Base-by-base conservation (phyloP, 192 early-diverging fungal genomes). In the Gaertneriomyces semiglobifer region DNA sequence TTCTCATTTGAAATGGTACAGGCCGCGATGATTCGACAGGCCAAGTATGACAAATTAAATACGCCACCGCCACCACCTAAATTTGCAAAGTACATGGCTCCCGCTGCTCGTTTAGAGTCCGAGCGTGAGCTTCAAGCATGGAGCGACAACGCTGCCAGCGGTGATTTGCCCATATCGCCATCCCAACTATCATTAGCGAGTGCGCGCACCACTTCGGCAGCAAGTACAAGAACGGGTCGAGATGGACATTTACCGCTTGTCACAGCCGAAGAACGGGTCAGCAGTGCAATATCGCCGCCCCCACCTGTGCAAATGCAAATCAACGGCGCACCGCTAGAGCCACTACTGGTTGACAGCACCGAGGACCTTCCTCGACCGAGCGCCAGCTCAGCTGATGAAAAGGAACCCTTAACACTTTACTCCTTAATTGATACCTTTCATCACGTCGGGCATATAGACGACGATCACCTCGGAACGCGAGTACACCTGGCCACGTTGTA, bases 401-500 rank as follows among this genome's bases (percentile, higher is more conserved):
- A 70, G 45, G 57, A 16, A 33, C 46, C 53, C n/a, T 54, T 79
- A 5, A 74, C 69, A 9, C 58, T 81, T 20, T 60, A 71, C 12
- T 38, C 65, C 14, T 58, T 82, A 6, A 71, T 82, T 40, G 68
- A 69, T 5, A 60, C 58, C 16, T 58, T 75, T 39, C 50, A 55
- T 18, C 44, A 53, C 7, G 71, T 74, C 11, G 55, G 72, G 11
- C 58, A 68, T 19, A 55, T 84, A 25, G 82, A 84, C 59, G 66
- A 70, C 44, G 68, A 79, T 20, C 79, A 84, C 55, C 55, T 84
- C 42, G 71, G 77, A 12, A 42, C 82, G 4, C 75, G 74, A 9
- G 75, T 78, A 38, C 60, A 74, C 12, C 65, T 84, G 2, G 82
- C 75, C 7, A 75, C 44, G 10, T 59, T 79, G 18, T 74, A 81